A percentile compares a stretch with the other conserved stretches of the same genome.
These are phyloP conservation scores for Tolypocladium album DNA, from an alignment of 2,329 filamentous ascomycete species.

Conservation along the genomic window DNA sequence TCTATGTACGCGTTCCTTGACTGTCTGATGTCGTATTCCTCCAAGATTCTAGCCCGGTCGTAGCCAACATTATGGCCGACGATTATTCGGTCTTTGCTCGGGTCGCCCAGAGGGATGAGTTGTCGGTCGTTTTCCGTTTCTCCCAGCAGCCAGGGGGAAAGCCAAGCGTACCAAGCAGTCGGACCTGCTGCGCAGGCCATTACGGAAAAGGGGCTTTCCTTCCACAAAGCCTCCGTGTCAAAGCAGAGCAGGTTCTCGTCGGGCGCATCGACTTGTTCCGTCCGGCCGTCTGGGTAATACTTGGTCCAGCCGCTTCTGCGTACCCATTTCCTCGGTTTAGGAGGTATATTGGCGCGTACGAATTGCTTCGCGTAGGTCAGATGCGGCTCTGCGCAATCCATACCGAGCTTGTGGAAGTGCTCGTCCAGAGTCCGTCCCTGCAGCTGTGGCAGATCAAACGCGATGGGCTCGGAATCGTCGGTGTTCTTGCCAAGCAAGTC, in stretches of 20 bases:
- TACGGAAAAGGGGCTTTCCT: conserved; percentile 81
- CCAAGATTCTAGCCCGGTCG: conserved; percentile 75
- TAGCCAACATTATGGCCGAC: conserved; percentile 96
- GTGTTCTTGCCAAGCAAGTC: conserved; percentile 85
- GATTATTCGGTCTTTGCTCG: conserved; percentile 60
- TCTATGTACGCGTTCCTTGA: conserved; percentile 82
- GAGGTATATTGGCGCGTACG: conserved; percentile 47
- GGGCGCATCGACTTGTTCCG: conserved; percentile 63
- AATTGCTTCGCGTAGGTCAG: conserved; percentile 66
- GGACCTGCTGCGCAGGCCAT: conserved; percentile 93
- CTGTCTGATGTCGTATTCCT: conserved; percentile 81
- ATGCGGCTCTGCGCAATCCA: conserved; percentile 80
- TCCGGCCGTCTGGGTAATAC: conserved; percentile 64
- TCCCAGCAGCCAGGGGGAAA: conserved; percentile 87
- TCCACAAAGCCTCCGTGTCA: conserved; percentile 95
- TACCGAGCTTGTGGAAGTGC: conserved; percentile 82
- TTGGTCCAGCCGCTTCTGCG: conserved; percentile 85
- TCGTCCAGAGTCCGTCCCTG: conserved; percentile 79
- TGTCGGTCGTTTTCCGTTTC: conserved; percentile 71
- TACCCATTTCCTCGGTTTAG: conserved; percentile 61
- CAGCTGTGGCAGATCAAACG: conserved; percentile 73
- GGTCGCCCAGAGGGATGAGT: conserved; percentile 77
- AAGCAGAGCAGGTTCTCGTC: conserved; percentile 79
- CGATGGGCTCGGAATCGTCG: conserved; percentile 64
- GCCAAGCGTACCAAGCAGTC: conserved; percentile 92